phyloP scores from a whole-genome alignment of 306 rosid species.

The Lotus japonicus region DNA sequence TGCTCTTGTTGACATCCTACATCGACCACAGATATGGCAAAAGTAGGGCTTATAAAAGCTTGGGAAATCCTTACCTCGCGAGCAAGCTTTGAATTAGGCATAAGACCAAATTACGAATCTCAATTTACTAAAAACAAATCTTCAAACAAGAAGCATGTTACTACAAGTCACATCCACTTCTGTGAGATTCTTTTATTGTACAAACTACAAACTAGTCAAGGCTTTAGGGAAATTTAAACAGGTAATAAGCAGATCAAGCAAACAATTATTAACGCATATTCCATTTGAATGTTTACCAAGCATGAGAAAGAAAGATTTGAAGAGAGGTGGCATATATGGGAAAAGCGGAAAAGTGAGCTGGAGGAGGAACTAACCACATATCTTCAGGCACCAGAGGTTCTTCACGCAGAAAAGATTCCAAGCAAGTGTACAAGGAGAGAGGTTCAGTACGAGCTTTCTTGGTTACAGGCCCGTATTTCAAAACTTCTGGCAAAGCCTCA shows the following conservation, averaged over 20 bases:
- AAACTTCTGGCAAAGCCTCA: slow-evolving; percentile 79
- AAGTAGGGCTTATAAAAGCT: too few species aligned
- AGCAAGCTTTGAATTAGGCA: too few species aligned
- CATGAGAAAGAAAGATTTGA: neutral
- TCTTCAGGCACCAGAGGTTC: slow-evolving; percentile 99
- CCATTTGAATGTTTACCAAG: slow-evolving; percentile 6
- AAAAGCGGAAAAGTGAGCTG: slow-evolving; percentile 12
- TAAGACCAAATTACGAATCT: too few species aligned
- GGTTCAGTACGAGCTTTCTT: slow-evolving; percentile 95
- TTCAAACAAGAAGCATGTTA: too few species aligned
- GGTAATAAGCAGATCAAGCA: slow-evolving; percentile 15
- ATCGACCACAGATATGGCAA: too few species aligned
- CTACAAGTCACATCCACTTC: too few species aligned
- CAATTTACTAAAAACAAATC: too few species aligned
- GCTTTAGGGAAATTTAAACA: neutral
- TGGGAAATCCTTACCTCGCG: too few species aligned
- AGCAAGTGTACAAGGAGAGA: slow-evolving; percentile 88
- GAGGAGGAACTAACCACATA: slow-evolving; percentile 75
- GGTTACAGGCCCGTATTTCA: slow-evolving; percentile 74
- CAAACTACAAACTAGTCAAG: neutral
- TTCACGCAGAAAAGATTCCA: slow-evolving; percentile 95
- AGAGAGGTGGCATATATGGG: neutral
- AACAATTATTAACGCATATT: neutral
- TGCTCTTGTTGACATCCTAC: neutral
- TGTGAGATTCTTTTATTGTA: neutral